Evolutionary conservation across 2,329 filamentous ascomycete species (phyloP), one percentile per base, ranked within the genome.

Genomic region (Monilinia fructicola): DNA sequence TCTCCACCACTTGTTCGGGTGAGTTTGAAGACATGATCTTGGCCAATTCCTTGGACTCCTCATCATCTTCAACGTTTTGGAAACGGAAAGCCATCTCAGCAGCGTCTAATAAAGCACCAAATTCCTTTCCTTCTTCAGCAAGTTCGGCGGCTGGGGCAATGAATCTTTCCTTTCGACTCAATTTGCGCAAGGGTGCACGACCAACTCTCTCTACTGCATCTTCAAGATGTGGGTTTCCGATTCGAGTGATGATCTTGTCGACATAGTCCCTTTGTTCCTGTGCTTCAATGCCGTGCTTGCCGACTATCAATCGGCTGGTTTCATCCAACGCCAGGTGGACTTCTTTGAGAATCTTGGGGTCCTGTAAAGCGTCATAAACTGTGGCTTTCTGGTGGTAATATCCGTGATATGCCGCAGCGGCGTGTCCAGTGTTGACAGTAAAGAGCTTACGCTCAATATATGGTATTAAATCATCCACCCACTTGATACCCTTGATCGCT

Each of bases 381-480:
- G 90, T 96, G 76, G 86, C 84, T 84, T 96, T 94, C 76, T 91
- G 88, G 72, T 88, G 86, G 81, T 93, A 85, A 85, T 96, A 91
- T 65, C 93, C 94, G 79, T 95, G 93, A 85, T 98, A 98, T 68
- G 95, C 94, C 26, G 93, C 93, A 10, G 94, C 96, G 68, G 95
- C 95, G 78, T 99, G 95, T 66, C 93, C 91, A 28, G 95, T 99
- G 86, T 99, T 99, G 85, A 99, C 94, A 28, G 95, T 99, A 85
- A 93, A 99, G 71, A 99, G 89, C 86, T 99, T 99, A 79, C 95
- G 93, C 87, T 99, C 95, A 75, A 99, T 98, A 82, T 94, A 99
- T 67, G 95, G 95, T 77, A 89, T 85, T 40, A 99, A 87, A 81
- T 98, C 85, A 71, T 92, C 88, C 68, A 98, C 95, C 87, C 92